Evolutionary conservation across 192 early-diverging fungal genomes (phyloP).

Genomic region (Hyaloraphidium curvatum): DNA sequence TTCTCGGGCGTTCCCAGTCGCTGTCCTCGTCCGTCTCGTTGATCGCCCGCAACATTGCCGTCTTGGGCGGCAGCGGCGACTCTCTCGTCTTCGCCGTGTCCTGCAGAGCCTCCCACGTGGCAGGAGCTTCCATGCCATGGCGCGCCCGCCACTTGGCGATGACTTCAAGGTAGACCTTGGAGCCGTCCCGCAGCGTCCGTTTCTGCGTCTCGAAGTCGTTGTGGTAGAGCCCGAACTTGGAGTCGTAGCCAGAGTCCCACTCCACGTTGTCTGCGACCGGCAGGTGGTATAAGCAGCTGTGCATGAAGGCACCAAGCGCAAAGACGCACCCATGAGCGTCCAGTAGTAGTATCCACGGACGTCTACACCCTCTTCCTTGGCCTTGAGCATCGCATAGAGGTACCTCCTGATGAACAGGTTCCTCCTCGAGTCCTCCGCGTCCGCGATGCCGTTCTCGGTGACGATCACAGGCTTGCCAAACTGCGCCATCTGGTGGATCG

Average conservation of each 20-base stretch:
- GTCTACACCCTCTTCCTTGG: background rate
- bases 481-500: background rate
- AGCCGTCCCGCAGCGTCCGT: background rate
- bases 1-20: too few species aligned
- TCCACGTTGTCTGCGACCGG: background rate
- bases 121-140: too few species aligned
- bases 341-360: background rate
- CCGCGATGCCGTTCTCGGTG: constrained; percentile 1
- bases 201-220: background rate
- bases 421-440: background rate
- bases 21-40: too few species aligned
- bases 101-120: background rate
- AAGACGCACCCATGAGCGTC: background rate
- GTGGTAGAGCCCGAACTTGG: background rate
- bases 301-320: background rate
- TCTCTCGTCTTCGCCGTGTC: background rate
- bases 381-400: background rate
- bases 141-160: background rate
- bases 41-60: too few species aligned
- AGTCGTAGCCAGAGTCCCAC: background rate
- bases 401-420: background rate
- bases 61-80: background rate
- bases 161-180: background rate
- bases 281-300: too few species aligned
- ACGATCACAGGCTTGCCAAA: background rate